A percentile compares a stretch with the other conserved stretches of the same genome.
phyloP scores from a whole-genome alignment of 129 eudicot species.

The Flaveria ramosissima region DNA sequence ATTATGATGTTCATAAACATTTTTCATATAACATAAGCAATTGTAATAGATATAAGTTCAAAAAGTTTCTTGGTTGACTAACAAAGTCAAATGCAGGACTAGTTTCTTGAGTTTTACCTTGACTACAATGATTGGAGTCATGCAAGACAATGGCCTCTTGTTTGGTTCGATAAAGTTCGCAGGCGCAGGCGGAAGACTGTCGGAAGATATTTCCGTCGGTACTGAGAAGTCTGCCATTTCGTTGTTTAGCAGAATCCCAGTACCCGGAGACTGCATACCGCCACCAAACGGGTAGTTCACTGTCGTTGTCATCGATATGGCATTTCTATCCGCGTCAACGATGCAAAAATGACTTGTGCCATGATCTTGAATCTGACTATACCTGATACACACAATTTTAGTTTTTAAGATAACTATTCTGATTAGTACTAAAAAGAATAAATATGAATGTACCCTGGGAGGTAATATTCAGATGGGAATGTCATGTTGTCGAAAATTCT shows the following conservation, averaged over 20 bases:
- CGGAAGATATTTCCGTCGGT: slow-evolving; percentile 66
- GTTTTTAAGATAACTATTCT: not conserved
- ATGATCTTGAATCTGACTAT: slow-evolving; percentile 79
- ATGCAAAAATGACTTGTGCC: slow-evolving; percentile 95
- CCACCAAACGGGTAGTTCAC: slow-evolving; percentile 81
- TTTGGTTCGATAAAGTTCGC: slow-evolving; percentile 73
- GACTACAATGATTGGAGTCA: slow-evolving; percentile 79
- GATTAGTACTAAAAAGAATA: not conserved
- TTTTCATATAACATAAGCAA: not conserved
- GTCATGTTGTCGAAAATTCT: slow-evolving; percentile 87
- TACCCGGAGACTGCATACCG: slow-evolving; percentile 69
- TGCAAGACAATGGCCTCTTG: slow-evolving; percentile 85
- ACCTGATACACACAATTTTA: slow-evolving; percentile 35
- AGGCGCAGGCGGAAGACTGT: slow-evolving; percentile 85
- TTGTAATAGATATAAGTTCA: not conserved
- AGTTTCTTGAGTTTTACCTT: slow-evolving; percentile 50
- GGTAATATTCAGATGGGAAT: slow-evolving; percentile 79
- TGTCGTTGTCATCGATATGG: slow-evolving; percentile 84
- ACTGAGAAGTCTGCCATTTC: slow-evolving; percentile 77
- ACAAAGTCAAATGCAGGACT: not conserved
- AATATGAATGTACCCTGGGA: slow-evolving; percentile 46
- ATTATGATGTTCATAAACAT: not conserved
- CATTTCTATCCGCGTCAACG: slow-evolving; percentile 85
- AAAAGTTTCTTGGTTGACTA: slow-evolving; percentile 11
- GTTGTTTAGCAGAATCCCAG: slow-evolving; percentile 77